A percentile compares a stretch with the other conserved stretches of the same genome.
These are phyloP conservation scores for rapeseed (Brassica napus) DNA, from an alignment of 345 rosid genomes.

Conservation along the genomic window DNA sequence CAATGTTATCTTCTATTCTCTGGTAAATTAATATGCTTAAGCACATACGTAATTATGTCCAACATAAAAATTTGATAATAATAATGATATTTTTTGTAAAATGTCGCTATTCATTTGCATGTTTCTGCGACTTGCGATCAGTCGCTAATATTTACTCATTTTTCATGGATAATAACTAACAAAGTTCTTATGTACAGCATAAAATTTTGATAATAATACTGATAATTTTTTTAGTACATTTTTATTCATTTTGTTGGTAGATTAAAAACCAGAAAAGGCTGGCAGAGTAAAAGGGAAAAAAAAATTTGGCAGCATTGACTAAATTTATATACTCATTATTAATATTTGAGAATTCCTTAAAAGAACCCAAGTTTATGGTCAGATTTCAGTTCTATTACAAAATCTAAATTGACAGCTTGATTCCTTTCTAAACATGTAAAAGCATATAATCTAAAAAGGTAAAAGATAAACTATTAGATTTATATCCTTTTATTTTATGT, in stretches of 20 bases:
- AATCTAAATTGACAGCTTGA: background rate
- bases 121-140: too few species aligned
- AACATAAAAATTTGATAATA: too few species aligned
- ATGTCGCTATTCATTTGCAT: too few species aligned
- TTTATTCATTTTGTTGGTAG: background rate
- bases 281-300: background rate
- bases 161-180: too few species aligned
- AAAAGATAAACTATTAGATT: background rate
- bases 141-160: too few species aligned
- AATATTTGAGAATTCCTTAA: background rate
- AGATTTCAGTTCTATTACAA: background rate
- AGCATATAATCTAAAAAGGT: background rate
- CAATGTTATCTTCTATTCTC: too few species aligned
- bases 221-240: background rate
- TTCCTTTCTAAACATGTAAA: background rate
- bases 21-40: too few species aligned
- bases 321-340: background rate
- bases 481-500: background rate
- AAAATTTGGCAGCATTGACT: background rate
- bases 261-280: background rate
- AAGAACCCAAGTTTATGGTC: background rate
- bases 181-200: background rate
- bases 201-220: background rate
- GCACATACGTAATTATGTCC: too few species aligned
- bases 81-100: too few species aligned